A percentile compares a stretch with the other conserved stretches of the same genome.
These are phyloP conservation scores for Suhomyces bribrorum DNA, from an alignment of 1,139 yeast genomes.

Conservation along the genomic window DNA sequence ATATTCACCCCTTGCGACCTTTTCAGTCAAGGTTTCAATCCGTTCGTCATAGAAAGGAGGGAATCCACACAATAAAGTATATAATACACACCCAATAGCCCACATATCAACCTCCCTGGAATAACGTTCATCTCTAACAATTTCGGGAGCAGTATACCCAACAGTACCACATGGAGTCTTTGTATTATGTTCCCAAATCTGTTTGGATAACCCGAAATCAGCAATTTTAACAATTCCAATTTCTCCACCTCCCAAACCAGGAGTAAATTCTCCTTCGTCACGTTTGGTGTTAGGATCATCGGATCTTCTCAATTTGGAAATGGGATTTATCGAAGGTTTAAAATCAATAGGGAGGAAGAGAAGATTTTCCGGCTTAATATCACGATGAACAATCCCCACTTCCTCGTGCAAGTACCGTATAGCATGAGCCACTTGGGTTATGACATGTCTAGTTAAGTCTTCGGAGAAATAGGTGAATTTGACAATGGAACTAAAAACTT, in stretches of 20 bases:
- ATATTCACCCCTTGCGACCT: constrained; percentile 60
- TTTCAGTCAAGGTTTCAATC: constrained; percentile 55
- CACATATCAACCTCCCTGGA: constrained; percentile 66
- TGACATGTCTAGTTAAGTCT: constrained; percentile 54
- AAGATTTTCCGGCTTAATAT: constrained; percentile 58
- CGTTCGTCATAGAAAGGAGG: constrained; percentile 65
- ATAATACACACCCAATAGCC: constrained; percentile 64
- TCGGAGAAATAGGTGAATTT: constrained; percentile 58
- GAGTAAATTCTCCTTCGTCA: constrained; percentile 54
- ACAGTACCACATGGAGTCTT: constrained; percentile 67
- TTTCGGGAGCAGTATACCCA: constrained; percentile 65
- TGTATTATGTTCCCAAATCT: constrained; percentile 58
- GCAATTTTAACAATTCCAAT: constrained; percentile 56
- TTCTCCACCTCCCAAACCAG: constrained; percentile 53
- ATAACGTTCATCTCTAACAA: constrained; percentile 57
- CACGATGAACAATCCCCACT: constrained; percentile 58
- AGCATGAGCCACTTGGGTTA: constrained; percentile 51
- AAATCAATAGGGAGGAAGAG: constrained; percentile 64
- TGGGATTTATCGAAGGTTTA: constrained; percentile 39
- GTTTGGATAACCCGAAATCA: constrained; percentile 60
- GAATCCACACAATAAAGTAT: constrained; percentile 61
- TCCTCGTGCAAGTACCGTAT: constrained; percentile 55
- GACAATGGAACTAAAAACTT: constrained; percentile 57
- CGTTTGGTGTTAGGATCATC: constrained; percentile 50
- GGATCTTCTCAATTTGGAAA: constrained; percentile 41